phyloP scores from a whole-genome alignment of 495 filamentous ascomycete species.

The Trypethelium eluteriae region DNA sequence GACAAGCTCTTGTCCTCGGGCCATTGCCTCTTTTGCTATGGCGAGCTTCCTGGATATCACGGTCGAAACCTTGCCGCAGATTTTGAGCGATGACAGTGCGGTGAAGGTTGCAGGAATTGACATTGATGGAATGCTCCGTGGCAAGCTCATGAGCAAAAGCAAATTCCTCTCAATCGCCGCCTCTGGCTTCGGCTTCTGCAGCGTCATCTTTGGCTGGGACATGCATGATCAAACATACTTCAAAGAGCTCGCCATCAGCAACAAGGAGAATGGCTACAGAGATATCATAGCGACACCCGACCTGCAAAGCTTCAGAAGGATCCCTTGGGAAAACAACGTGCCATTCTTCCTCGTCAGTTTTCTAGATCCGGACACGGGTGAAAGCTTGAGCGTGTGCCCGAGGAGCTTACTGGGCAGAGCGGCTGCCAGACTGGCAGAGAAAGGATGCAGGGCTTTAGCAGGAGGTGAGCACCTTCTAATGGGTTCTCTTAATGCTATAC shows the following conservation, averaged over 20 bases:
- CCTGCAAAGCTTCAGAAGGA: constrained; percentile 70
- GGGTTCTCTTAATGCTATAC: neutral
- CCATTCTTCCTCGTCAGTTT: constrained; percentile 94
- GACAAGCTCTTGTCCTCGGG: constrained; percentile 16
- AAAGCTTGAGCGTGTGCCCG: constrained; percentile 74
- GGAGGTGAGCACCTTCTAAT: constrained; percentile 59
- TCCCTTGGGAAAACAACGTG: constrained; percentile 90
- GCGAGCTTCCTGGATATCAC: constrained; percentile 40
- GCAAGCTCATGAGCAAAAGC: constrained; percentile 90
- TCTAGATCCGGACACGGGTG: constrained; percentile 60
- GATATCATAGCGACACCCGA: constrained; percentile 84
- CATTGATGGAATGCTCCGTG: constrained; percentile 82
- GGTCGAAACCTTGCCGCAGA: constrained; percentile 51
- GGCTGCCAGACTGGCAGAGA: constrained; percentile 55
- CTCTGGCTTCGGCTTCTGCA: constrained; percentile 93
- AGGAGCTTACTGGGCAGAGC: constrained; percentile 63
- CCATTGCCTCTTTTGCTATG: constrained; percentile 15
- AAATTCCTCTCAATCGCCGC: constrained; percentile 84
- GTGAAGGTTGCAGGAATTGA: constrained; percentile 88
- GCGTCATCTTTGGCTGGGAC: constrained; percentile 94
- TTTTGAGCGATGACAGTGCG: constrained; percentile 67
- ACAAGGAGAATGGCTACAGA: constrained; percentile 85
- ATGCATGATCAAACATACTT: constrained; percentile 93
- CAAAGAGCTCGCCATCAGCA: constrained; percentile 77
- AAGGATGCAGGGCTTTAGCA: constrained; percentile 77